Evolutionary conservation across 768 basidiomycete genomes (phyloP), one percentile per base, ranked within the genome.

Genomic region (Lactarius hengduanensis): DNA sequence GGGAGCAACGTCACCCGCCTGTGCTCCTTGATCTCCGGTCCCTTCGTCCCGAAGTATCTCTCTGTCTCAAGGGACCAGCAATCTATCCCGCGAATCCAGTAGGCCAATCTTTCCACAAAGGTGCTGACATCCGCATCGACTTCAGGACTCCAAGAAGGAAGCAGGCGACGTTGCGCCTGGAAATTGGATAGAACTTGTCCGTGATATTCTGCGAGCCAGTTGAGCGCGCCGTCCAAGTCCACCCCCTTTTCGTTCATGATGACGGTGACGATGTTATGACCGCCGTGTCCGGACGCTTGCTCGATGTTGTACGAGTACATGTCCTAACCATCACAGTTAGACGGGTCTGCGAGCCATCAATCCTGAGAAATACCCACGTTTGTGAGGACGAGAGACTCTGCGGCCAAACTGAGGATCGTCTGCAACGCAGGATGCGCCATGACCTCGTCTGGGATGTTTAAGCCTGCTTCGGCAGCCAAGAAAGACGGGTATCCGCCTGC

Each of bases 11-110:
- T 58, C 22, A 59, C 34, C 1, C 28, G 28, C 13, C 32, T 28
- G n/a, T 34, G 30, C 68, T 79, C 76, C 77, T 87, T 88, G 61
- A 89, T 80, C 47, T 80, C 77, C 34, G 74, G 71, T 32, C 87
- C 87, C 10, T 83, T 70, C 57, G 77, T 20, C 43, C 43, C 43
- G 20, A 43, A 43, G 43, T 43, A 47, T 16, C 45, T 47, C 4
- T 50, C 47, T 76, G 84, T 84, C 75, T 83, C 80, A 76, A 88
- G 90, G 74, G 86, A 87, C 89, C 89, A 91, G 66, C 89, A 84
- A 41, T 89, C 74, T 47, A 84, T 85, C 77, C 87, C 89, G 34
- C 87, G 83, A 68, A 89, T 87, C 89, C 87, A 89, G 68, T 86
- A 80, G 70, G 84, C 83, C 40, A 91, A 74, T n/a, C 88, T 86